phyloP scores from a whole-genome alignment of 345 rosid genomes.

The Orychophragmus violaceus region DNA sequence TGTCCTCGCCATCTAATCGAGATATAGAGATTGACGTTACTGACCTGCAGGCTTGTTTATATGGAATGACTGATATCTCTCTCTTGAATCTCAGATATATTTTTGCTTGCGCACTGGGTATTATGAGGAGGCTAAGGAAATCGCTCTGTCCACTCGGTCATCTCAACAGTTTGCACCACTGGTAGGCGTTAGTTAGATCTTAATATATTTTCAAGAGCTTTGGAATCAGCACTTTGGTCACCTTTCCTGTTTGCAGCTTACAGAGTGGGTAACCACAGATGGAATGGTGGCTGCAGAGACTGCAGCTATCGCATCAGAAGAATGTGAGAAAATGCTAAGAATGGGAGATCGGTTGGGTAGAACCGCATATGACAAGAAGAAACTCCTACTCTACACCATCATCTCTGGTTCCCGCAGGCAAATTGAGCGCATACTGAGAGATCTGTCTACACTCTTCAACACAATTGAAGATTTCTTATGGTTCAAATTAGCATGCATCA shows the following conservation, averaged over 20 bases:
- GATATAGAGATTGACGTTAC: neutral
- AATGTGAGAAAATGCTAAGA: constrained; percentile 93
- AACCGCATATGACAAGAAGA: constrained; percentile 91
- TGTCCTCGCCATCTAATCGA: neutral
- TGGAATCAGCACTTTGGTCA: constrained; percentile 9
- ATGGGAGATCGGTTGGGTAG: constrained; percentile 92
- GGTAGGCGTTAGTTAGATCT: constrained; percentile 42
- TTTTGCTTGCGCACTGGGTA: constrained; percentile 97
- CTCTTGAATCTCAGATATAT: constrained; percentile 55
- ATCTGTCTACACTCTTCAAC: constrained; percentile 68
- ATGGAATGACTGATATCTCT: neutral
- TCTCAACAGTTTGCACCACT: constrained; percentile 87
- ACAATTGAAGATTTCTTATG: constrained; percentile 98
- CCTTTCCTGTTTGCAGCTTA: constrained; percentile 56
- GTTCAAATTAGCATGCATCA: constrained; percentile 76
- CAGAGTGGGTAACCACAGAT: constrained; percentile 90
- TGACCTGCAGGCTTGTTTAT: neutral
- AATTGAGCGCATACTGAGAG: constrained; percentile 81
- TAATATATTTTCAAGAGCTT: neutral
- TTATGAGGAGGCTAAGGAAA: constrained; percentile 79
- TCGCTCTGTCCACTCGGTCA: constrained; percentile 74
- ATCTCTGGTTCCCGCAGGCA: constrained; percentile 91
- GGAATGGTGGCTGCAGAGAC: constrained; percentile 71
- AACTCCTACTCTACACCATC: constrained; percentile 78
- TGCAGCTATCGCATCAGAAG: constrained; percentile 88